Evolutionary conservation across 345 rosid genomes (phyloP).

Genomic region (Brassica nigra): DNA sequence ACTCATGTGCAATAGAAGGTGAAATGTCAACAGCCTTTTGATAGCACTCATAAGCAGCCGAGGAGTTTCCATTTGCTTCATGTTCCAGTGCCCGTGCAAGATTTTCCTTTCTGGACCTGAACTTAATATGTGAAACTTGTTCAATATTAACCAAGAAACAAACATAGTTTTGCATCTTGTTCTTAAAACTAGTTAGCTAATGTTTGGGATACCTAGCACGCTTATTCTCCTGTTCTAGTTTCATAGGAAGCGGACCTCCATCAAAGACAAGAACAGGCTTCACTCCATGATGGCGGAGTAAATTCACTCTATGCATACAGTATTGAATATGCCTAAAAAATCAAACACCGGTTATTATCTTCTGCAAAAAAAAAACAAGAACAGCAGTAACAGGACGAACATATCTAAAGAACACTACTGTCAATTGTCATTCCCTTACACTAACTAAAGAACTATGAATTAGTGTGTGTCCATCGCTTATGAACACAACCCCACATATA

Average conservation of each 20-base stretch:
- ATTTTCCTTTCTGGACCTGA: slow-evolving; percentile 84
- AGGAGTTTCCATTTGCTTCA: slow-evolving; percentile 74
- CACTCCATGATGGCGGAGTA: slow-evolving; percentile 80
- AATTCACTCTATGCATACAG: slow-evolving; percentile 92
- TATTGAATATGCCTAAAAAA: slow-evolving; percentile 80
- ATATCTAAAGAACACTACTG: background rate
- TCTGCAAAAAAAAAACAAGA: slow-evolving; percentile 21
- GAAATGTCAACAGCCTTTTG: slow-evolving; percentile 96
- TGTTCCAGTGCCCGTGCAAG: slow-evolving; percentile 83
- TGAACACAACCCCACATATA: background rate
- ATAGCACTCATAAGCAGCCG: slow-evolving; percentile 89
- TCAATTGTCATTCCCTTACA: background rate
- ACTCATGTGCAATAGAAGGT: slow-evolving; percentile 81
- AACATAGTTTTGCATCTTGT: background rate
- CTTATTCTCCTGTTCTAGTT: slow-evolving; percentile 94
- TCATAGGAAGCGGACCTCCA: slow-evolving; percentile 93
- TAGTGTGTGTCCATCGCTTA: background rate
- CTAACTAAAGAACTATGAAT: background rate
- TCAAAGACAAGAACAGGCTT: slow-evolving; percentile 90
- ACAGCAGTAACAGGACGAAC: slow-evolving; percentile 17
- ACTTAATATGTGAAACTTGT: slow-evolving; percentile 13
- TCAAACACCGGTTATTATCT: slow-evolving; percentile 26
- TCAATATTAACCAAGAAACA: background rate
- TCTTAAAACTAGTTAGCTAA: background rate
- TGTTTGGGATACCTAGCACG: slow-evolving; percentile 72